Percentiles rank a stretch among this genome's conserved stretches.
phyloP scores from a whole-genome alignment of 495 filamentous ascomycete genomes.

The Lichina pygmaea region DNA sequence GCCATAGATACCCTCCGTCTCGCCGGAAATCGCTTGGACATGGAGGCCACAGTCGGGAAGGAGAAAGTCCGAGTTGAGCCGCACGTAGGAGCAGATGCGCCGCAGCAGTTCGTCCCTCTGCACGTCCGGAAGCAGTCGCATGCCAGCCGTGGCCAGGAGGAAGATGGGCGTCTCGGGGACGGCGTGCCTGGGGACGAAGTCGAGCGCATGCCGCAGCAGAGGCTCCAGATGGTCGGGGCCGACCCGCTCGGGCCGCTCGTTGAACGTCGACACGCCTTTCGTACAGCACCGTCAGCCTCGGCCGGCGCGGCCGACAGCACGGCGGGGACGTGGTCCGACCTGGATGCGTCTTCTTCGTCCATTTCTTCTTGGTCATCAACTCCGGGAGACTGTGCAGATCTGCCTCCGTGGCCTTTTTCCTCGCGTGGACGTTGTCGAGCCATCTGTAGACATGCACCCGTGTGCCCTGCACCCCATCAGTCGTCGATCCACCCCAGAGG shows the following conservation, averaged over 20 bases:
- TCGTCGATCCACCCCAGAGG: neutral
- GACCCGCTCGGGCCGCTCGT: conserved; percentile 43
- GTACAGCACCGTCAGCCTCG: neutral
- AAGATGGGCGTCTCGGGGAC: conserved; percentile 74
- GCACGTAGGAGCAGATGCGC: conserved; percentile 65
- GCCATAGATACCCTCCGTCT: conserved; percentile 92
- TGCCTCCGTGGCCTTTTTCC: conserved; percentile 26
- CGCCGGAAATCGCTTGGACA: conserved; percentile 88
- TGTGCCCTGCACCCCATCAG: conserved; percentile 30
- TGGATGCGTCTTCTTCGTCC: conserved; percentile 81
- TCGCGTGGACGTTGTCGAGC: conserved; percentile 46
- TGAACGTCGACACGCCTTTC: conserved; percentile 67
- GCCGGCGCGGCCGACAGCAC: neutral
- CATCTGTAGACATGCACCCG: conserved; percentile 83
- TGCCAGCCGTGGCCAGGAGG: conserved; percentile 85
- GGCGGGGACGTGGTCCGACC: conserved; percentile 18
- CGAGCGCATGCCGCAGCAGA: conserved; percentile 59
- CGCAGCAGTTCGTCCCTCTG: conserved; percentile 44
- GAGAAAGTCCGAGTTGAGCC: conserved; percentile 49
- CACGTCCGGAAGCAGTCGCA: conserved; percentile 58
- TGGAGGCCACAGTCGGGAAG: conserved; percentile 77
- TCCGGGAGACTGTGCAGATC: conserved; percentile 47
- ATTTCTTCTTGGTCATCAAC: conserved; percentile 57
- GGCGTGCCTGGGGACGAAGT: conserved; percentile 54
- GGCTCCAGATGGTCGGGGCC: conserved; percentile 56